These are phyloP conservation scores for Leishmania martiniquensis DNA, from an alignment of 208 protist species.

Conservation along the genomic window DNA sequence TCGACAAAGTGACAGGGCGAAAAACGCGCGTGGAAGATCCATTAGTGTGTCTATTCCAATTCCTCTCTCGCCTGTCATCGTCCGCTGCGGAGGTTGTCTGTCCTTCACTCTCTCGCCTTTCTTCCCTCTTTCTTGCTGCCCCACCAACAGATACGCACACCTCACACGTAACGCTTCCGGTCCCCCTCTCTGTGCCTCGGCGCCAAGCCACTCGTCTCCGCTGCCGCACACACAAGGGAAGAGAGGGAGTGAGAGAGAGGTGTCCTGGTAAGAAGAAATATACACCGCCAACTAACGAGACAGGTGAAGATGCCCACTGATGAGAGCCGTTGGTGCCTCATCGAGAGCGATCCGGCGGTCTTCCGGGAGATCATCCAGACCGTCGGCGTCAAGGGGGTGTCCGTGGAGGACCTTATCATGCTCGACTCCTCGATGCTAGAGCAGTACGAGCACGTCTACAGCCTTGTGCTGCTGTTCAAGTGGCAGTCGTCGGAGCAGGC, in stretches of 20 bases:
- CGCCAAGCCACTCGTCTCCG: not conserved
- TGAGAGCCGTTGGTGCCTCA: constrained; percentile 93
- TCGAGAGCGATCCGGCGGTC: constrained; percentile 97
- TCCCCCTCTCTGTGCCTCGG: not conserved
- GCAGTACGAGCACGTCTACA: constrained; percentile 83
- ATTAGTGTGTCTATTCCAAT: not conserved
- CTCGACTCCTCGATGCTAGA: constrained; percentile 83
- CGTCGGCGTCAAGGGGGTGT: constrained; percentile 94
- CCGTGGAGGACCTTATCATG: constrained; percentile 96
- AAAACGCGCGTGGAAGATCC: not conserved
- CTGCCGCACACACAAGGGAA: not conserved
- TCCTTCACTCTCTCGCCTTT: not conserved
- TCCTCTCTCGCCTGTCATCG: not conserved
- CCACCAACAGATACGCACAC: not conserved
- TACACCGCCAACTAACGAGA: not conserved
- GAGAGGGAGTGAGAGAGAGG: not conserved
- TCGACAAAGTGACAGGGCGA: not conserved
- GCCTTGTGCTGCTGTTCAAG: constrained; percentile 98
- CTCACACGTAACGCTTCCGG: no score
- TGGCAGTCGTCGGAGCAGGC: constrained; percentile 61
- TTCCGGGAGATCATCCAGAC: constrained; percentile 97
- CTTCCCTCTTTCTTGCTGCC: not conserved
- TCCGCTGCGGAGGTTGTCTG: not conserved
- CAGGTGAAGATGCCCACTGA: constrained; percentile 26
- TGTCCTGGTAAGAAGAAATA: not conserved